Base-by-base conservation (phyloP, 345 rosid species). In the Boechera retrofracta region DNA sequence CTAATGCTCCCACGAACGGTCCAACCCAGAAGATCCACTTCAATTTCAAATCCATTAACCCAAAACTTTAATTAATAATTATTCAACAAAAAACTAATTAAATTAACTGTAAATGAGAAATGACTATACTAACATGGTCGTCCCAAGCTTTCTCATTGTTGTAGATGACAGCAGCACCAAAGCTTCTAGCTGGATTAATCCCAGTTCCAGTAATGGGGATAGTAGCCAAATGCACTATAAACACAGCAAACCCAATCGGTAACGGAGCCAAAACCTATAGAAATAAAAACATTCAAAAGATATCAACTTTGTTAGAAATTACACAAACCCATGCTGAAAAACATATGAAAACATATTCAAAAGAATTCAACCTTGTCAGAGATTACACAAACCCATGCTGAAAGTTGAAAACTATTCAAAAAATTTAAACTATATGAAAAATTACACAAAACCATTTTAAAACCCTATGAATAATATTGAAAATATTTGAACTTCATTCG, bases 1-100 rank as follows among this genome's bases (percentile, higher is more conserved):
- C 69, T 10, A 67, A 13, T 6, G 82, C 83, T 41, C 86, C 84
- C 8, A 74, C 42, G 55, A 80, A 80, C 3, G 84, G 86, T 21
- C 84, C 86, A 36, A 75, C 82, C 84, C 82, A 77, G 33, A 83
- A 83, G 7, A 83, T 74, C 84, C 84, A 80, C 82, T 83, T 58
- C 28, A 51, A 36, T 13, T 28, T 38, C 4, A 60, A 8, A 7
- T 13, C 45, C 16, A 26, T 49, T n/a, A 32, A 64, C 57, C 11
- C 44, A 48, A 38, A 58, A 11, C 2, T 32, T 53, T 5, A 5
- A 7, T 38, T 44, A 7, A 4, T 32, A 4, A 44, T 24, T 8
- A 59, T 45, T 58, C 54, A 39, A 58, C 66, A 10, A 64, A 49
- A 21, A 49, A 35, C 6, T 48, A 16, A 6, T 6, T 60, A 24